Evolutionary conservation across 352 stramenopile genomes (phyloP).

Genomic region (Elongisporangium prolatum): DNA sequence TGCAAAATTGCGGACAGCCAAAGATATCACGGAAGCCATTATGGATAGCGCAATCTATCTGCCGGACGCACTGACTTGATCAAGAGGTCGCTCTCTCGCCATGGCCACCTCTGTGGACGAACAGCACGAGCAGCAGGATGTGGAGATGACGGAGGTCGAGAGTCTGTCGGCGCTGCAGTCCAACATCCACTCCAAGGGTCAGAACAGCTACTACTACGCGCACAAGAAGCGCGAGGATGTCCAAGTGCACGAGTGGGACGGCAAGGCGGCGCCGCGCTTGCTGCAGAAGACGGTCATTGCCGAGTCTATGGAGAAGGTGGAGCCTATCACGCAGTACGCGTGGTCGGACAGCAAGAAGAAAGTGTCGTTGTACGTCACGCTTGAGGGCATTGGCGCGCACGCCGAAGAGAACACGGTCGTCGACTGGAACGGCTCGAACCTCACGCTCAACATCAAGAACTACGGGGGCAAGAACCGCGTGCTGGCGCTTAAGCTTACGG

Average conservation of each 20-base stretch:
- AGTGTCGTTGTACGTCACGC: conserved; percentile 73
- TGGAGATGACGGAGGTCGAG: neutral
- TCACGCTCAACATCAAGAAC: conserved; percentile 58
- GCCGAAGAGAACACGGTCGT: conserved; percentile 57
- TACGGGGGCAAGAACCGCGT: conserved; percentile 70
- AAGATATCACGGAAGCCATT: neutral
- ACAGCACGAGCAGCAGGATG: neutral
- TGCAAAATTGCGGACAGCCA: neutral
- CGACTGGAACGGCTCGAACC: conserved; percentile 55
- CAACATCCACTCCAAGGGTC: conserved; percentile 80
- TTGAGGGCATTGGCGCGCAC: conserved; percentile 56
- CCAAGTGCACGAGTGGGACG: conserved; percentile 81
- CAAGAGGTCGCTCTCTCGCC: neutral
- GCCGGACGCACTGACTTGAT: neutral
- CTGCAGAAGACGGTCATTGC: conserved; percentile 49
- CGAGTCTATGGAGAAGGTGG: conserved; percentile 28
- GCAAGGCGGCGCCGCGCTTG: conserved; percentile 65
- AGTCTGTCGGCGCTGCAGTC: conserved; percentile 56
- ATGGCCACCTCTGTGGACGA: conserved; percentile 6
- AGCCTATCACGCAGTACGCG: conserved; percentile 73
- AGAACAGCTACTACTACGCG: conserved; percentile 88
- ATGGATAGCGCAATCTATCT: neutral
- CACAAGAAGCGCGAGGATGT: conserved; percentile 80
- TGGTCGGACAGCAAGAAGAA: conserved; percentile 80
- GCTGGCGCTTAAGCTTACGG: conserved; percentile 70